phyloP scores from a whole-genome alignment of 306 rosid genomes.

The Datisca glomerata region DNA sequence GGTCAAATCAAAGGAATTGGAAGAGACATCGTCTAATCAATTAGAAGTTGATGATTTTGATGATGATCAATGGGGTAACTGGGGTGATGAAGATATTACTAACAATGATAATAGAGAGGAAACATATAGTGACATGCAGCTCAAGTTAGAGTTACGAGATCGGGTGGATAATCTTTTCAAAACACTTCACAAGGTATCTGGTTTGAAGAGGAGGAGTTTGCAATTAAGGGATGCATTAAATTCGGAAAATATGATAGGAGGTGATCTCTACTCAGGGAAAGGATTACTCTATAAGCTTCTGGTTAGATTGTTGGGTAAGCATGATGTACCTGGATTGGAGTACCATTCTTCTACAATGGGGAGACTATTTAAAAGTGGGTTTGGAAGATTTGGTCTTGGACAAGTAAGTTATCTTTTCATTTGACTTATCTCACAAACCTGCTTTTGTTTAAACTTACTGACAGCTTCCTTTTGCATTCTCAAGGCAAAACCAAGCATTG shows the following conservation, averaged over 20 bases:
- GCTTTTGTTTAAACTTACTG: conserved; percentile 16
- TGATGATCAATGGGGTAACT: conserved; percentile 82
- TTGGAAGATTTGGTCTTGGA: conserved; percentile 94
- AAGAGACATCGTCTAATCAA: conserved; percentile 20
- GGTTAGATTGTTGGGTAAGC: conserved; percentile 48
- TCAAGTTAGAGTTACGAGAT: conserved; percentile 89
- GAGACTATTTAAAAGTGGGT: conserved; percentile 74
- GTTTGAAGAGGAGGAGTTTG: conserved; percentile 40
- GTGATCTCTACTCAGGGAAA: conserved; percentile 46
- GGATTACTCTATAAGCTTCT: conserved; percentile 68
- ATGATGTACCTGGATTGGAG: conserved; percentile 66
- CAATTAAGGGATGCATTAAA: conserved; percentile 49
- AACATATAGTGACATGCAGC: conserved; percentile 57
- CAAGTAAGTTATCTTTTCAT: conserved; percentile 47
- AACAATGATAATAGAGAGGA: conserved; percentile 33
- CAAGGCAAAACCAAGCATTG: conserved; percentile 92
- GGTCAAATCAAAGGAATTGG: conserved; percentile 39
- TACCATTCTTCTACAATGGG: conserved; percentile 95
- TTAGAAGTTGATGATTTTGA: conserved; percentile 61
- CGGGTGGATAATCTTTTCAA: conserved; percentile 77
- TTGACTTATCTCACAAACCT: conserved; percentile 6
- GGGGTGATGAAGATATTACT: conserved; percentile 87
- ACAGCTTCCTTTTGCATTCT: conserved; percentile 13
- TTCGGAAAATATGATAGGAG: conserved; percentile 35
- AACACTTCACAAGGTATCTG: conserved; percentile 71